phyloP scores from a whole-genome alignment of 1,284 basidiomycete genomes.

The Entoloma clypeatum region DNA sequence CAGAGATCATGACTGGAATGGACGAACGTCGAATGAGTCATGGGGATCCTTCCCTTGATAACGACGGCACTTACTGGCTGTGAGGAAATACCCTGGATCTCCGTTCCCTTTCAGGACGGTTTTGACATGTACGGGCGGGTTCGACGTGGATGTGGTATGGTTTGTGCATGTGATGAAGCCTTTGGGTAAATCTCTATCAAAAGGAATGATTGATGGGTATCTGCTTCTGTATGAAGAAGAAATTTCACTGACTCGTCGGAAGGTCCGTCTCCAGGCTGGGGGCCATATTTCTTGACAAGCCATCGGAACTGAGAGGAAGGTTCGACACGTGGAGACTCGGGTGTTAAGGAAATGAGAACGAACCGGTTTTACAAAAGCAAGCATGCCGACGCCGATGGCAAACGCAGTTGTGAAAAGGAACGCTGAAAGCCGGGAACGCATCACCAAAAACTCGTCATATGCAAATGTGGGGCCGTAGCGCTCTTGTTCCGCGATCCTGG shows the following conservation, averaged over 20 bases:
- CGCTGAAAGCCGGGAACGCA: slow-evolving; percentile 40
- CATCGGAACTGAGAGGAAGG: slow-evolving; percentile 45
- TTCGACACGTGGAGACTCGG: slow-evolving; percentile 3
- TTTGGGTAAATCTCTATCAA: slow-evolving; percentile 49
- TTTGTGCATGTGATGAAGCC: slow-evolving; percentile 55
- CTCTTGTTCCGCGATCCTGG: slow-evolving; percentile 18
- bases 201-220: neutral
- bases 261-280: slow-evolving; percentile 61
- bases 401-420: slow-evolving; percentile 40
- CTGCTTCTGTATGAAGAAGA: neutral
- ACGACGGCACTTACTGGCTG: slow-evolving; percentile 47
- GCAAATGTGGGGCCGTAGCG: slow-evolving; percentile 64
- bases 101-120: slow-evolving; percentile 59
- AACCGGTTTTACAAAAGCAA: slow-evolving; percentile 39
- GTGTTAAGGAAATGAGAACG: slow-evolving; percentile 13
- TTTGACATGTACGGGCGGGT: slow-evolving; percentile 53
- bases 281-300: slow-evolving; percentile 46
- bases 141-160: slow-evolving; percentile 33
- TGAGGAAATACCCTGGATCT: slow-evolving; percentile 78
- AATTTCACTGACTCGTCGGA: slow-evolving; percentile 44
- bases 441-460: slow-evolving; percentile 69
- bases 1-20: slow-evolving; percentile 65
- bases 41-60: neutral
- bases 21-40: slow-evolving; percentile 1
- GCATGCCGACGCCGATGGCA: slow-evolving; percentile 31